A percentile compares a stretch with the other conserved stretches of the same genome.
Conservation (phyloP, 306 rosid species). For the Abrus precatorius region DNA sequence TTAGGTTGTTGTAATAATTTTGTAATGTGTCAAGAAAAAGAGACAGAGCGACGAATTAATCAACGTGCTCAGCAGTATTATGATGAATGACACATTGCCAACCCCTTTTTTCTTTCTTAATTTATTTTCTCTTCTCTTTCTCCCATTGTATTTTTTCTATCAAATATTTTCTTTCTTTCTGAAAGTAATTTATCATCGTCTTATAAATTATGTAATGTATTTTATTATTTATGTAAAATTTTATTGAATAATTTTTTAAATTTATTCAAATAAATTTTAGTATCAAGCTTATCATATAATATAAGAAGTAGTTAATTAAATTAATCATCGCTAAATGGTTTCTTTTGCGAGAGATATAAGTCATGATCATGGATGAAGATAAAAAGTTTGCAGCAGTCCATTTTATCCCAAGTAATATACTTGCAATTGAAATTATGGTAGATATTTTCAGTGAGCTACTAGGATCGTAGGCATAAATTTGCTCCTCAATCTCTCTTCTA, state of each 20-base stretch:
- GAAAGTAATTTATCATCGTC: no score
- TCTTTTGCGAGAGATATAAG: neutral
- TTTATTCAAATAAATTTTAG: no score
- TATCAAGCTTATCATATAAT: no score
- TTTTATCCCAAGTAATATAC: neutral
- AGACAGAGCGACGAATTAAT: slow-evolving; percentile 4
- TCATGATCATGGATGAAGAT: neutral
- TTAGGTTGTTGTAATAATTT: neutral
- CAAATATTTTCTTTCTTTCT: neutral
- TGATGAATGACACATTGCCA: neutral
- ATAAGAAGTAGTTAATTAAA: no score
- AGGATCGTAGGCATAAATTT: neutral
- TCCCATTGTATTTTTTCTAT: neutral
- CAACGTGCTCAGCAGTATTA: neutral
- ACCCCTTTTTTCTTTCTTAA: neutral
- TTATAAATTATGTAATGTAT: no score
- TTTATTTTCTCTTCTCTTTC: neutral
- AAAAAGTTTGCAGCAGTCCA: neutral
- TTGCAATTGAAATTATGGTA: neutral
- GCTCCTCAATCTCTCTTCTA: no score
- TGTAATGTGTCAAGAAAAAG: neutral
- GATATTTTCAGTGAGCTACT: neutral
- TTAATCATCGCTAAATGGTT: no score
- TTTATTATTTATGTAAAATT: neutral
- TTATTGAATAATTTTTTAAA: no score